Evolutionary conservation across 768 basidiomycete genomes (phyloP).

Genomic region (Lentinula aciculospora): DNA sequence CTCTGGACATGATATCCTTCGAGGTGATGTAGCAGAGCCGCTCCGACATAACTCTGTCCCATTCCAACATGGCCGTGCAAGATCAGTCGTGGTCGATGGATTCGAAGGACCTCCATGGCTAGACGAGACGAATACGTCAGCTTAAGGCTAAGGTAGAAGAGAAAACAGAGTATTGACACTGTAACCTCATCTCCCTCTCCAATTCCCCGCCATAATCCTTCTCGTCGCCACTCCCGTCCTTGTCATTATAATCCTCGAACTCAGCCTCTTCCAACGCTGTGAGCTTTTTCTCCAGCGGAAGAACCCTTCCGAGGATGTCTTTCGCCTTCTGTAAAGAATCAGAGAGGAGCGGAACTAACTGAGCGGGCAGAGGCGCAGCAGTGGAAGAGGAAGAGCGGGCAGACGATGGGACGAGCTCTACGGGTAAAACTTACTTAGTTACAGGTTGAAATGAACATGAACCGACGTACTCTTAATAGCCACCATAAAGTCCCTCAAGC

Average conservation of each 20-base stretch:
- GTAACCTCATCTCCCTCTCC: constrained; percentile 82
- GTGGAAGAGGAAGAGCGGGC: constrained; percentile 85
- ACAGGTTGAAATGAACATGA: constrained; percentile 6
- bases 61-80: constrained; percentile 79
- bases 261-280: constrained; percentile 93
- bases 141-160: background rate
- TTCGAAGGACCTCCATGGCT: constrained; percentile 90
- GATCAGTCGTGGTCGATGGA: constrained; percentile 85
- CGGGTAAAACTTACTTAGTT: background rate
- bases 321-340: constrained; percentile 69
- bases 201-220: constrained; percentile 48
- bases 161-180: constrained; percentile 42
- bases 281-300: constrained; percentile 78
- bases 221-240: constrained; percentile 28
- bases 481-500: constrained; percentile 93
- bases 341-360: constrained; percentile 75
- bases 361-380: constrained; percentile 78
- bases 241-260: constrained; percentile 72
- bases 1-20: constrained; percentile 96
- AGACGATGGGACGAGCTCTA: constrained; percentile 93
- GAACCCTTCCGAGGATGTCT: constrained; percentile 57
- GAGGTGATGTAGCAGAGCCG: constrained; percentile 87
- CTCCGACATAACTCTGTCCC: constrained; percentile 88
- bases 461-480: constrained; percentile 83
- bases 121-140: constrained; percentile 8